Conservation (phyloP, 2,329 filamentous ascomycete species). For the Lizonia empirigonia region DNA sequence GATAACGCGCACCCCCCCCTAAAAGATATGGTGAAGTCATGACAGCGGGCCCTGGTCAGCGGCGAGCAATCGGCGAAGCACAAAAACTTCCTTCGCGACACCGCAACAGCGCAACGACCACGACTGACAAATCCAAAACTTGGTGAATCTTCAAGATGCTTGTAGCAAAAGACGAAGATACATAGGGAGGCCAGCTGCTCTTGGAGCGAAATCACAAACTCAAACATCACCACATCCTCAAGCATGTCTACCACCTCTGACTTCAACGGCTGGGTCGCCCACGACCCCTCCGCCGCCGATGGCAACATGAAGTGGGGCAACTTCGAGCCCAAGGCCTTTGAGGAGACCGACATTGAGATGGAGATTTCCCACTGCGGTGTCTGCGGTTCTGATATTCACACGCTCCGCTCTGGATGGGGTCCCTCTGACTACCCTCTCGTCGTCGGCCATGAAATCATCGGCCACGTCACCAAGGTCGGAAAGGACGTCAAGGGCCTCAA, state of each 20-base stretch:
- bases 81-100: slow-evolving; percentile 27
- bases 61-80: slow-evolving; percentile 34
- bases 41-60: slow-evolving; percentile 23
- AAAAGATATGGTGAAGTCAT: slow-evolving; percentile 16
- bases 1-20: slow-evolving; percentile 1
- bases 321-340: slow-evolving; percentile 53
- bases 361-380: slow-evolving; percentile 50
- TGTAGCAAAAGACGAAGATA: not conserved
- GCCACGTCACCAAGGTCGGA: slow-evolving; percentile 46
- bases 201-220: not conserved
- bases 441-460: slow-evolving; percentile 52
- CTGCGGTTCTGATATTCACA: slow-evolving; percentile 46
- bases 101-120: slow-evolving; percentile 17
- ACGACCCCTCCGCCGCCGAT: slow-evolving; percentile 55
- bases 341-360: slow-evolving; percentile 68
- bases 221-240: not conserved
- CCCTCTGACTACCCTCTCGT: slow-evolving; percentile 56
- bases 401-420: slow-evolving; percentile 51
- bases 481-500: slow-evolving; percentile 58
- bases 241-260: slow-evolving; percentile 44
- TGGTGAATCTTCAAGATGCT: slow-evolving; percentile 6
- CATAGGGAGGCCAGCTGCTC: slow-evolving; percentile 5
- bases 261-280: slow-evolving; percentile 64
- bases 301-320: slow-evolving; percentile 62
- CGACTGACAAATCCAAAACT: slow-evolving; percentile 29